Conservation (phyloP, 2,329 filamentous ascomycete species). For the Alternaria dauci region DNA sequence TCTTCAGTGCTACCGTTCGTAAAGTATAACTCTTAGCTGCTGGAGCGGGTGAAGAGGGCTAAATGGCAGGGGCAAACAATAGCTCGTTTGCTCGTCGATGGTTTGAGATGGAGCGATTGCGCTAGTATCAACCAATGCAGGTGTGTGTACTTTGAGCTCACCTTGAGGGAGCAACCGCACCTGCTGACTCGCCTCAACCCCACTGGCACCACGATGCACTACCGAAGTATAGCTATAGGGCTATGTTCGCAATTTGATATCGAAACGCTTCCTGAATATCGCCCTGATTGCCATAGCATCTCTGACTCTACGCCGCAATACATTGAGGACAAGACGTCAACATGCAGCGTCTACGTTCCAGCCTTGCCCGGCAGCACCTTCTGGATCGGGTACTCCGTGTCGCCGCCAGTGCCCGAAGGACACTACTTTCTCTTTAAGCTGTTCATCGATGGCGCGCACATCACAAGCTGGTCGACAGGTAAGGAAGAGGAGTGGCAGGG, state of each 20-base stretch:
- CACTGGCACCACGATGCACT: conserved; percentile 32
- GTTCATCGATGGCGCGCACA: conserved; percentile 49
- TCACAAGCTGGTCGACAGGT: conserved; percentile 57
- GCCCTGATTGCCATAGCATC: conserved; percentile 26
- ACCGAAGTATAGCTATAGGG: conserved; percentile 51
- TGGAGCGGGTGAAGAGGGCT: background rate
- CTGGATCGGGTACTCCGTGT: conserved; percentile 54
- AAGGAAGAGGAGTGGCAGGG: conserved; percentile 54
- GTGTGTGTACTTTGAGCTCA: background rate
- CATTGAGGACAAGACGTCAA: conserved; percentile 36
- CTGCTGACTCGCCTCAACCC: background rate
- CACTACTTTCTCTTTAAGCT: conserved; percentile 58
- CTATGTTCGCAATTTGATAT: conserved; percentile 56
- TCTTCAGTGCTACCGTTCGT: background rate
- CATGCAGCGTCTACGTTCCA: conserved; percentile 49
- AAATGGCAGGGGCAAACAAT: background rate
- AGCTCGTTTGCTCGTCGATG: background rate
- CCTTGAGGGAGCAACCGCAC: background rate
- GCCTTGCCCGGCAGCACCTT: conserved; percentile 51
- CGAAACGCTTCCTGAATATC: conserved; percentile 50
- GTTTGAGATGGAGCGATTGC: background rate
- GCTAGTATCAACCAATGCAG: background rate
- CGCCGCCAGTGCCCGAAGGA: conserved; percentile 39
- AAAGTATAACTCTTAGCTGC: background rate
- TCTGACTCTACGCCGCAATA: conserved; percentile 14